Evolutionary conservation across 441 rosid species (phyloP), one percentile per base, ranked within the genome.

Genomic region (Adansonia gregorii): DNA sequence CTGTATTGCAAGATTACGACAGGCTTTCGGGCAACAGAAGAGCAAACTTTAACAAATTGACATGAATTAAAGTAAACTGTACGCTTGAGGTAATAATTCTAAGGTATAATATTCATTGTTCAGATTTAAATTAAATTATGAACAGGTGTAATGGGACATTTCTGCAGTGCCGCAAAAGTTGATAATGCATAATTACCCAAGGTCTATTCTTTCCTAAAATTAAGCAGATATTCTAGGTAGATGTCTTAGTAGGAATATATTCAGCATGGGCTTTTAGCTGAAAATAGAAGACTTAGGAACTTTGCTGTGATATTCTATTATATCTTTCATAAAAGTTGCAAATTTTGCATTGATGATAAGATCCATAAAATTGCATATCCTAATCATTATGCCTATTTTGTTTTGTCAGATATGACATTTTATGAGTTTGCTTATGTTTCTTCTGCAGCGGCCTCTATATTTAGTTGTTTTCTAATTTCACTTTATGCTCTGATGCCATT

Each of bases 371-470:
- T 52, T 52, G 61, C 6, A 31, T 15, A 4, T 52, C 15, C 46
- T 4, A 15, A 3, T 45, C 55, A n/a, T 10, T 43, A 0, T 19
- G 7, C 11, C 27, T 41, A 3, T 46, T 4, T 3, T 11, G 73
- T 12, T 20, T 67, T 67, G 12, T 20, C 31, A 46, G 74, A 51
- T 70, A 68, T 20, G 87, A 74, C 91, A 89, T 83, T 35, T 35
- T 35, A 35, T 3, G 39, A 35, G 39, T 3, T 35, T 35, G 39
- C 39, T 35, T 35, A 5, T 0, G 5, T 35, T 35, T 3, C 39
- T 35, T 35, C 39, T 35, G 39, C 39, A 35, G 0, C 39, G 5
- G 39, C 5, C 39, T 35, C 39, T 35, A 35, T 3, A 3, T 35
- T 35, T 35, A 35, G 39, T 35, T 35, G 39, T 35, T 35, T 35